A percentile compares a stretch with the other conserved stretches of the same genome.
Conservation (phyloP, 805 yeast genomes). For the Saccharomycopsis synnaedendra region DNA sequence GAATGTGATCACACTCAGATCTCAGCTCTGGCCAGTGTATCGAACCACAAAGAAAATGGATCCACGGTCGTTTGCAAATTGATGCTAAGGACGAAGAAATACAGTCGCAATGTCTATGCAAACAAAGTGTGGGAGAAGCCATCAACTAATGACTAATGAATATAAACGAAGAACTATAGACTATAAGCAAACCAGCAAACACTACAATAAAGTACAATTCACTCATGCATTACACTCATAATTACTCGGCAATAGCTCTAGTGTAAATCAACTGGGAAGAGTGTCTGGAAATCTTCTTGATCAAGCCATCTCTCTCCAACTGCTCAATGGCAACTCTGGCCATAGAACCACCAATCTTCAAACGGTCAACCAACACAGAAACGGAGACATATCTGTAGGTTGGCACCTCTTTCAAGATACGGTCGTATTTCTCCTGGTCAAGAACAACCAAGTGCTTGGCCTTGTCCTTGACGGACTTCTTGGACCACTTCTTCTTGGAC, state of each 20-base stretch:
- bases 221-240: too few relatives aligned
- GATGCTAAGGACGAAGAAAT: too few relatives aligned
- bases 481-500: slow-evolving; percentile 99
- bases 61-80: too few relatives aligned
- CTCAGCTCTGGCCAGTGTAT: too few relatives aligned
- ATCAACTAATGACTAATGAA: too few relatives aligned
- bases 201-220: too few relatives aligned
- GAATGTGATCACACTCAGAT: too few relatives aligned
- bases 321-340: slow-evolving; percentile 98
- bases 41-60: too few relatives aligned
- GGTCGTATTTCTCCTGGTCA: slow-evolving; percentile 98
- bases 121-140: too few relatives aligned
- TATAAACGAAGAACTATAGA: too few relatives aligned
- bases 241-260: slow-evolving; percentile 59
- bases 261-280: slow-evolving; percentile 96
- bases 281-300: slow-evolving; percentile 89
- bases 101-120: too few relatives aligned
- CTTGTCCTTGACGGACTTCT: slow-evolving; percentile 99
- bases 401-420: slow-evolving; percentile 98
- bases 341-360: slow-evolving; percentile 97
- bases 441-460: slow-evolving; percentile 95
- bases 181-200: too few relatives aligned
- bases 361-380: slow-evolving; percentile 97
- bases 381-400: slow-evolving; percentile 97
- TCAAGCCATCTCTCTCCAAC: slow-evolving; percentile 89